Conservation (phyloP, 495 filamentous ascomycete species). For the Annulohypoxylon nitens region DNA sequence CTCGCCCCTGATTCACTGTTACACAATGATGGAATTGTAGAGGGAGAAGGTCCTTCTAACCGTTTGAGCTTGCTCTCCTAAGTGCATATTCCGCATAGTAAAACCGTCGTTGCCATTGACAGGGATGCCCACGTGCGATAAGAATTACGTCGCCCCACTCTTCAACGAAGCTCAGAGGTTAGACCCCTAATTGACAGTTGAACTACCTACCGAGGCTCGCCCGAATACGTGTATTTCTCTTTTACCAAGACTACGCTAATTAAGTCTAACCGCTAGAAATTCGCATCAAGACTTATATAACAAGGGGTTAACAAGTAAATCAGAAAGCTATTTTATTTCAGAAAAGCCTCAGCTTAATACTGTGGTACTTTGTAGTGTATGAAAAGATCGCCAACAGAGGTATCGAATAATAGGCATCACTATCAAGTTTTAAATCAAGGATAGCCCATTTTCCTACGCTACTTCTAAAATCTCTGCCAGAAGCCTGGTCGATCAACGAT, state of each 20-base stretch:
- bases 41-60: not conserved
- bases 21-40: not conserved
- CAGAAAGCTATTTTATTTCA: no score
- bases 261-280: not conserved
- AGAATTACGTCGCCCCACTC: not conserved
- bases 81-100: not conserved
- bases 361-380: no score
- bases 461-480: no score
- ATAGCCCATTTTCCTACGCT: no score
- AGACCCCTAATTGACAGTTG: not conserved
- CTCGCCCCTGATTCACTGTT: constrained; percentile 22
- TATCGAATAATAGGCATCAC: no score
- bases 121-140: not conserved
- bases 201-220: not conserved
- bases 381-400: not conserved
- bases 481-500: no score
- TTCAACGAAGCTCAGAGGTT: not conserved
- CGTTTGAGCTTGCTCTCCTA: not conserved
- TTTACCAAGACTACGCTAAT: not conserved
- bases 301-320: no score
- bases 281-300: no score
- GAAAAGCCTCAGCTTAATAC: no score
- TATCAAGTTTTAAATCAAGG: no score
- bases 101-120: not conserved
- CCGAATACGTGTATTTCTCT: not conserved